phyloP scores from a whole-genome alignment of 2,329 filamentous ascomycete species.

The Dactylellina cionopaga region DNA sequence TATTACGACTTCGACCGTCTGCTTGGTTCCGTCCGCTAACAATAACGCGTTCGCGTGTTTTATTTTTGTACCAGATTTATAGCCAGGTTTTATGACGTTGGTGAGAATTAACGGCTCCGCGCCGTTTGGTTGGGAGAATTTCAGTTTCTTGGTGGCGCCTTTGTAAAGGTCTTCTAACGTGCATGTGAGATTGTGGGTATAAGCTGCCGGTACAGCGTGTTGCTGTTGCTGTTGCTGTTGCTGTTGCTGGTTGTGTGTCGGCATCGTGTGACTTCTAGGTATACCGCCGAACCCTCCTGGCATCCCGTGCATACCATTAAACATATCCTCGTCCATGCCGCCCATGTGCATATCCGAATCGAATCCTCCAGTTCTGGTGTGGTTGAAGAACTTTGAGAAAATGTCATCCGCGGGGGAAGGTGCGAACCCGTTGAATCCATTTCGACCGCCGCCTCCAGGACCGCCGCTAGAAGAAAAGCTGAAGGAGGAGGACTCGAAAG shows the following conservation, averaged over 20 bases:
- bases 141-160: conserved; percentile 78
- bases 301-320: conserved; percentile 40
- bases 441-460: conserved; percentile 74
- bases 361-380: not conserved
- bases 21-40: conserved; percentile 89
- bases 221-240: too few species aligned
- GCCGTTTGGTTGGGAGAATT: conserved; percentile 95
- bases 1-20: conserved; percentile 98
- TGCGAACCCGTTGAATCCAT: conserved; percentile 72
- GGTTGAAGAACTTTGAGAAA: conserved; percentile 33
- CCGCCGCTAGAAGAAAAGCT: conserved; percentile 32
- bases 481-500: conserved; percentile 63
- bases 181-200: conserved; percentile 95
- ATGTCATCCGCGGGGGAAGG: conserved; percentile 40
- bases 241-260: too few species aligned
- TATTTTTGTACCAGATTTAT: conserved; percentile 92
- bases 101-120: conserved; percentile 98
- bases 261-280: conserved; percentile 38
- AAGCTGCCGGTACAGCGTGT: conserved; percentile 60
- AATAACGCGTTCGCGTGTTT: conserved; percentile 97
- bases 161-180: conserved; percentile 97
- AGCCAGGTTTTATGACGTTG: conserved; percentile 94
- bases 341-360: conserved; percentile 49
- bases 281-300: conserved; percentile 39
- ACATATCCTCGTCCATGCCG: conserved; percentile 49